These are phyloP conservation scores for Beauveria sp. DNA, from an alignment of 2,329 filamentous ascomycete species.

Conservation along the genomic window DNA sequence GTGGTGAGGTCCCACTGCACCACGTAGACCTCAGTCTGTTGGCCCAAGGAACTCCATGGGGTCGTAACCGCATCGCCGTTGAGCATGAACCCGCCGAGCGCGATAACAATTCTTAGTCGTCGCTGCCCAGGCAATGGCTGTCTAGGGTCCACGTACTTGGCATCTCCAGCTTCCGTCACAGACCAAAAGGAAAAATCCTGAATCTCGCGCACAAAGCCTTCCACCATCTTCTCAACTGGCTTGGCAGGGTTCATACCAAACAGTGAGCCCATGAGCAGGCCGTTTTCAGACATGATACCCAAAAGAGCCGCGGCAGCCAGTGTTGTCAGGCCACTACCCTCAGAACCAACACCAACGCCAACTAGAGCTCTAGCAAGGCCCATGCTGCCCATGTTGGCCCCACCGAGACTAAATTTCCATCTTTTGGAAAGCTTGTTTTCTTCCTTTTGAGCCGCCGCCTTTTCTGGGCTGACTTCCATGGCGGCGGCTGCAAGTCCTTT, in stretches of 20 bases:
- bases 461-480: slow-evolving; percentile 33
- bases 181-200: slow-evolving; percentile 84
- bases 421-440: slow-evolving; percentile 57
- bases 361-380: slow-evolving; percentile 71
- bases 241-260: slow-evolving; percentile 87
- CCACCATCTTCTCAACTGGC: slow-evolving; percentile 80
- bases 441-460: slow-evolving; percentile 36
- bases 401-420: slow-evolving; percentile 58
- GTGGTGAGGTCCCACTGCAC: slow-evolving; percentile 77
- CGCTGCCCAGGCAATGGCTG: slow-evolving; percentile 50
- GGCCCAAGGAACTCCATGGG: slow-evolving; percentile 71
- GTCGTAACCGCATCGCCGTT: slow-evolving; percentile 59
- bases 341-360: slow-evolving; percentile 68
- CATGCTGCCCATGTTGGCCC: slow-evolving; percentile 50
- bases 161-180: slow-evolving; percentile 42
- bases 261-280: slow-evolving; percentile 70
- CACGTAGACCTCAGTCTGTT: slow-evolving; percentile 70
- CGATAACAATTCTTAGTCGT: slow-evolving; percentile 73
- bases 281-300: slow-evolving; percentile 71
- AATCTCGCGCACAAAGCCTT: slow-evolving; percentile 78
- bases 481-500: slow-evolving; percentile 67
- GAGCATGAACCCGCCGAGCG: slow-evolving; percentile 73
- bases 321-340: slow-evolving; percentile 69
- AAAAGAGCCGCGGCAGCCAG: slow-evolving; percentile 71
- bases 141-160: slow-evolving; percentile 40